These are phyloP conservation scores for Croton laevigatus DNA, from an alignment of 441 rosid genomes.

Conservation along the genomic window DNA sequence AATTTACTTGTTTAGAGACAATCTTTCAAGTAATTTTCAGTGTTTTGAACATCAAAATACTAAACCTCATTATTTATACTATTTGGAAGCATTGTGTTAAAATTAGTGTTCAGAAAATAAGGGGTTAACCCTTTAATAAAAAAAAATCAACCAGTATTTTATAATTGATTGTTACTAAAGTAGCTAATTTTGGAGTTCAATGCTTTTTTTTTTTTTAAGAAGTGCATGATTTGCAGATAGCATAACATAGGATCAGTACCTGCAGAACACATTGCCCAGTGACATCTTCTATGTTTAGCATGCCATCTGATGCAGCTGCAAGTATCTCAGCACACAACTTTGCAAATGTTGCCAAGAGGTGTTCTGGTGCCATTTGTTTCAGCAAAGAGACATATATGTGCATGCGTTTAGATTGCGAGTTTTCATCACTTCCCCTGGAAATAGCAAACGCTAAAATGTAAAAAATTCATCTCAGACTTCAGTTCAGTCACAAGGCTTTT, in stretches of 20 bases:
- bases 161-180: too few relatives aligned
- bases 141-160: too few relatives aligned
- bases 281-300: conserved; percentile 67
- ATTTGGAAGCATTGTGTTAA: too few relatives aligned
- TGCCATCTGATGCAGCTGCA: conserved; percentile 91
- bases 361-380: conserved; percentile 98
- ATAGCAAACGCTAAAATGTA: neutral
- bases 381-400: conserved; percentile 70
- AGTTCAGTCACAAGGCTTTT: neutral
- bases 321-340: conserved; percentile 94
- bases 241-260: conserved; percentile 37
- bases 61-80: too few relatives aligned
- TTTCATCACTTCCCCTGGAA: conserved; percentile 79
- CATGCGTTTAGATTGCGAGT: conserved; percentile 79
- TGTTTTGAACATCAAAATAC: too few relatives aligned
- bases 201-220: too few relatives aligned
- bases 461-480: conserved; percentile 8
- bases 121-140: too few relatives aligned
- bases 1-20: too few relatives aligned
- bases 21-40: too few relatives aligned
- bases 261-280: conserved; percentile 85
- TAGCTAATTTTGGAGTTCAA: too few relatives aligned
- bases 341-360: conserved; percentile 87
- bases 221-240: neutral
- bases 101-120: too few relatives aligned